phyloP scores from a whole-genome alignment of 2,329 filamentous ascomycete species.

The Epichloe amarillans region DNA sequence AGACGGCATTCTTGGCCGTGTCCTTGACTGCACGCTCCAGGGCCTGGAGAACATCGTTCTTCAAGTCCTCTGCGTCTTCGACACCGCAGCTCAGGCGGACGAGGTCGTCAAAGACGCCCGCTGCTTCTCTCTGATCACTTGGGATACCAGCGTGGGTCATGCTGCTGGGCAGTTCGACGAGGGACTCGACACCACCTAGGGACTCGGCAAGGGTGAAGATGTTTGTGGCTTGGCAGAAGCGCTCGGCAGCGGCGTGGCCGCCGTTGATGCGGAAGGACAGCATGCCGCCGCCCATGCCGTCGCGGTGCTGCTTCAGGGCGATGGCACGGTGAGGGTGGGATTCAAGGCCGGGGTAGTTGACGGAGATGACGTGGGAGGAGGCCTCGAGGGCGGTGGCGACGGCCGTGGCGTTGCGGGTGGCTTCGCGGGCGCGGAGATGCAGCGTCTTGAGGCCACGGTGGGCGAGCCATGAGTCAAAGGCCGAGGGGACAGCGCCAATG shows the following conservation, averaged over 20 bases:
- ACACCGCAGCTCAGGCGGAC: constrained; percentile 89
- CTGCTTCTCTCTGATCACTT: constrained; percentile 74
- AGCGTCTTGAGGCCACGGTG: constrained; percentile 95
- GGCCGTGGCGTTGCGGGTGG: constrained; percentile 64
- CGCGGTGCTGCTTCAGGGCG: constrained; percentile 79
- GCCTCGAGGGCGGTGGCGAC: constrained; percentile 66
- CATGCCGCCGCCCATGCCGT: constrained; percentile 94
- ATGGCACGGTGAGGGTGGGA: constrained; percentile 80
- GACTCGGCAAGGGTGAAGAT: constrained; percentile 92
- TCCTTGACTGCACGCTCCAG: constrained; percentile 55
- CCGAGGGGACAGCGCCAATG: constrained; percentile 84
- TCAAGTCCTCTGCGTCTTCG: constrained; percentile 78
- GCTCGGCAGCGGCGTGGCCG: constrained; percentile 71
- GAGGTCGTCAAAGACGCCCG: constrained; percentile 89
- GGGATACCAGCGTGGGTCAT: constrained; percentile 98
- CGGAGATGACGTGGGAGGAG: constrained; percentile 66
- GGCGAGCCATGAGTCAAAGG: constrained; percentile 96
- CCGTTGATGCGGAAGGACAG: constrained; percentile 88
- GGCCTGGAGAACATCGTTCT: constrained; percentile 69
- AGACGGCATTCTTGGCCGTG: constrained; percentile 13
- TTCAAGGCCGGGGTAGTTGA: constrained; percentile 89
- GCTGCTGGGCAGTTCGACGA: constrained; percentile 82
- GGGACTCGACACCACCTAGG: constrained; percentile 79
- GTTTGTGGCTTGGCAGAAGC: constrained; percentile 79
- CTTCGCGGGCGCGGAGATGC: constrained; percentile 80